Percentiles rank a stretch among this genome's conserved stretches.
Conservation (phyloP, 225 moss, liverwort and hornwort species). For the Polytrichum commune region DNA sequence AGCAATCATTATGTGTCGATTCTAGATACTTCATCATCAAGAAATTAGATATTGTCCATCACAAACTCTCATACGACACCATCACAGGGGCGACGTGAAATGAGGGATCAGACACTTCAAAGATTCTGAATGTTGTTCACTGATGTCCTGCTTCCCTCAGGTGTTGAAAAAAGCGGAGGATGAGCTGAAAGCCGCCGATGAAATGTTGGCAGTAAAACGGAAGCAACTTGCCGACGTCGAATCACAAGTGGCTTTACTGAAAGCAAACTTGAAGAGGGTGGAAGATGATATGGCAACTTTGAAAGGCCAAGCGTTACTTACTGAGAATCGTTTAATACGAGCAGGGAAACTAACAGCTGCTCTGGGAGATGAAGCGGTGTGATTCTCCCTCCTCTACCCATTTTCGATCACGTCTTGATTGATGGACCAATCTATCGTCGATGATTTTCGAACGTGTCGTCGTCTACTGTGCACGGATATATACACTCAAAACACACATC, state of each 20-base stretch:
- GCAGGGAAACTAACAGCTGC: conserved; percentile 84
- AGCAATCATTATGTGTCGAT: no score
- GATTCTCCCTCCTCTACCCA: neutral
- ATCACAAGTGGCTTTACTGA: conserved; percentile 56
- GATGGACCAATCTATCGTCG: no score
- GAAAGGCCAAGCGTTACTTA: conserved; percentile 74
- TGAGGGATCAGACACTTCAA: no score
- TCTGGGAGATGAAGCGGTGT: conserved; percentile 86
- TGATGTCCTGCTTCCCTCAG: neutral
- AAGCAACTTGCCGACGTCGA: conserved; percentile 71
- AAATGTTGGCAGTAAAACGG: conserved; percentile 58
- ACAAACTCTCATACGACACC: no score
- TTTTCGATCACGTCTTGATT: no score
- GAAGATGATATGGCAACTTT: conserved; percentile 77
- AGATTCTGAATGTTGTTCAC: no score
- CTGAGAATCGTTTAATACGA: conserved; percentile 73
- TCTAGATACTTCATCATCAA: no score
- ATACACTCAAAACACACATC: no score
- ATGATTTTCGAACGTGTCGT: no score
- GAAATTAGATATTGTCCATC: no score
- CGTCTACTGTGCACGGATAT: no score
- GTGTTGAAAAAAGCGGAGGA: conserved; percentile 57
- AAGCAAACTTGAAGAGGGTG: conserved; percentile 55
- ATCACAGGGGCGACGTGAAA: no score
- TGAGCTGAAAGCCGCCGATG: conserved; percentile 55